Evolutionary conservation across 2,329 filamentous ascomycete genomes (phyloP).

Genomic region (Pseudogymnoascus sp.): DNA sequence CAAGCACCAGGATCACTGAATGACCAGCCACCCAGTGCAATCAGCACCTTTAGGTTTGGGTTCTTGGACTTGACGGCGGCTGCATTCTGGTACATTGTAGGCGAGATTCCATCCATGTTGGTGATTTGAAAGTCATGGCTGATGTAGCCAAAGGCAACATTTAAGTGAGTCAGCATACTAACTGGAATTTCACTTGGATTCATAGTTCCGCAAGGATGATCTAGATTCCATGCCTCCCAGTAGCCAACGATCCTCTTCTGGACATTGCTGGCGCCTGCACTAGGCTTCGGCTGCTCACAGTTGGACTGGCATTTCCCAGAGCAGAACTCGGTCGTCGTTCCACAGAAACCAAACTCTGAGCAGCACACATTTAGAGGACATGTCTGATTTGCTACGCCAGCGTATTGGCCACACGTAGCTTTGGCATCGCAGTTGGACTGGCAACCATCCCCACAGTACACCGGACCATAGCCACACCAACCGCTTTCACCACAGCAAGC

Average conservation of each 20-base stretch:
- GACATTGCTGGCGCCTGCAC: neutral
- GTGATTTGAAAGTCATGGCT: constrained; percentile 3
- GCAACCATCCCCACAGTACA: constrained; percentile 21
- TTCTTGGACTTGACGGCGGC: constrained; percentile 25
- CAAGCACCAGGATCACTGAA: constrained; percentile 24
- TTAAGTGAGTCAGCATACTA: neutral
- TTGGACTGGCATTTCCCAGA: constrained; percentile 1
- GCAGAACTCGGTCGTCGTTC: neutral
- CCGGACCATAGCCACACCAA: constrained; percentile 16
- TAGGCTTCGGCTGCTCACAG: neutral
- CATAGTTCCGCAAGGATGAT: neutral
- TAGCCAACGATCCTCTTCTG: neutral
- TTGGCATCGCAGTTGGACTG: constrained; percentile 16
- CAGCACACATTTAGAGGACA: constrained; percentile 17
- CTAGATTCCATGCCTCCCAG: neutral
- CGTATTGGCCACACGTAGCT: constrained; percentile 15
- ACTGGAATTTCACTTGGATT: neutral
- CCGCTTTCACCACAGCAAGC: constrained; percentile 21
- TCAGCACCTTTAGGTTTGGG: constrained; percentile 21
- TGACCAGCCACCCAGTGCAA: constrained; percentile 33
- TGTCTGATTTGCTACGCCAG: neutral
- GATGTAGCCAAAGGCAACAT: neutral
- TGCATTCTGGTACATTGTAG: constrained; percentile 7
- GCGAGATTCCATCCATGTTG: constrained; percentile 19
- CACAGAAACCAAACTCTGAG: constrained; percentile 13